These are phyloP conservation scores for Cyclanthera cordifolia DNA, from an alignment of 306 rosid genomes.

Conservation along the genomic window DNA sequence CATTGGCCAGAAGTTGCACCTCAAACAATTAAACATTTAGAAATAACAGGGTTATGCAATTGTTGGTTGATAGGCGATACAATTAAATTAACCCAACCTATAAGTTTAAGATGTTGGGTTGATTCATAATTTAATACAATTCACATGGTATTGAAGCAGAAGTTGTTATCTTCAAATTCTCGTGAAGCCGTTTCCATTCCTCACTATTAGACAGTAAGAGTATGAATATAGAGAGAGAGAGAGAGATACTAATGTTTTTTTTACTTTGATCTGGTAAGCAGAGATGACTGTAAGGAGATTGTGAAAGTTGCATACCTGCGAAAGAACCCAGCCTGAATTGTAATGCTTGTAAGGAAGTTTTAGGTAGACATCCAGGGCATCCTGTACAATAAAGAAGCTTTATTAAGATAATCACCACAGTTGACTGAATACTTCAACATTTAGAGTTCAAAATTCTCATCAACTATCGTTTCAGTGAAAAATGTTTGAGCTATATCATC, in stretches of 20 bases:
- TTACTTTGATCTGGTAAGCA: neutral
- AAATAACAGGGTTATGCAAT: slow-evolving; percentile 6
- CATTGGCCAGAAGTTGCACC: neutral
- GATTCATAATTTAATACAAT: too few relatives aligned
- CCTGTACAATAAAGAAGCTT: slow-evolving; percentile 40
- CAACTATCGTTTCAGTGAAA: neutral
- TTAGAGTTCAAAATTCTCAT: slow-evolving; percentile 1
- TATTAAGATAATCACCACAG: slow-evolving; percentile 19
- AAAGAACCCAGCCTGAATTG: slow-evolving; percentile 93
- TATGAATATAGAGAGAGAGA: neutral
- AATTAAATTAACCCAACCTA: too few relatives aligned
- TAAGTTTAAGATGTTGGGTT: too few relatives aligned
- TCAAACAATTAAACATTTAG: neutral
- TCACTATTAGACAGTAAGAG: neutral
- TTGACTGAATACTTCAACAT: slow-evolving; percentile 13
- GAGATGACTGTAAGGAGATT: neutral
- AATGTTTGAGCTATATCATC: neutral
- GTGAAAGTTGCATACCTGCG: slow-evolving; percentile 50
- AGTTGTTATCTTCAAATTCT: too few relatives aligned
- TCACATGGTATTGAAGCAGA: too few relatives aligned
- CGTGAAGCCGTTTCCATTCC: neutral
- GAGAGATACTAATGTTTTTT: neutral
- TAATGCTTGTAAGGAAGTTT: slow-evolving; percentile 89
- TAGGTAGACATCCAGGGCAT: slow-evolving; percentile 69
- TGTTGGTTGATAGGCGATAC: too few relatives aligned